These are phyloP conservation scores for Chlorella ohadii DNA, from an alignment of 139 green algal species.

Conservation along the genomic window DNA sequence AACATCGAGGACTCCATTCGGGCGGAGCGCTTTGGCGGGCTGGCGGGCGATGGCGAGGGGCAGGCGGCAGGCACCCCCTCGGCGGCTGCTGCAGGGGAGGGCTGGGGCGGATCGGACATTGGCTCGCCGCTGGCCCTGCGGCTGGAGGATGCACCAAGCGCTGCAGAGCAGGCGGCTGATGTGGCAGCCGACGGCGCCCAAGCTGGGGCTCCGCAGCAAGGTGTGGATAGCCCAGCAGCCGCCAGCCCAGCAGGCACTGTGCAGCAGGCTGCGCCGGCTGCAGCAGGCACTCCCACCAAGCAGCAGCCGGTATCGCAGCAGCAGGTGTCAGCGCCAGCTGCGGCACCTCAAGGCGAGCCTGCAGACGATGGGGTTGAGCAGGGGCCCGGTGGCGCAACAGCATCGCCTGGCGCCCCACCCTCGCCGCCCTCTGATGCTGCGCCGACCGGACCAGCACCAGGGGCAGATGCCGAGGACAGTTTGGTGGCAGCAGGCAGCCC, in stretches of 20 bases:
- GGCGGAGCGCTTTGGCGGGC: conserved; percentile 11
- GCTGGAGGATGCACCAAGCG: not conserved
- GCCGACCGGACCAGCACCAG: too few relatives aligned
- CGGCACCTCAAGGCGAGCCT: too few relatives aligned
- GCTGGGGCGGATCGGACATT: not conserved
- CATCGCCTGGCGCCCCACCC: too few relatives aligned
- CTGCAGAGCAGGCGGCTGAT: not conserved
- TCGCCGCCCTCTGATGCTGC: not conserved
- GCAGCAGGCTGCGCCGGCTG: too few relatives aligned
- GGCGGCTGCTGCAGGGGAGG: not conserved
- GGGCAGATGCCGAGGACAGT: not conserved
- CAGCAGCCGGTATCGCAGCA: not conserved
- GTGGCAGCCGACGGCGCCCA: not conserved
- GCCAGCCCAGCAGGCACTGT: too few relatives aligned
- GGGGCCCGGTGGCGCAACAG: too few relatives aligned
- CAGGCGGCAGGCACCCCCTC: not conserved
- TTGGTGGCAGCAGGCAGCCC: not conserved
- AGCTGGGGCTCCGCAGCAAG: not conserved
- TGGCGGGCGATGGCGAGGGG: not conserved
- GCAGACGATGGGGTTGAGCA: too few relatives aligned
- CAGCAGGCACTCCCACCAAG: not conserved
- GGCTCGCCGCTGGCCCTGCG: not conserved
- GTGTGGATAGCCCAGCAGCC: too few relatives aligned
- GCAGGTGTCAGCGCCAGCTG: too few relatives aligned
- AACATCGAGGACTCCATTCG: conserved; percentile 31